These are phyloP conservation scores for Hortaea werneckii DNA, from an alignment of 2,329 filamentous ascomycete species.

Conservation along the genomic window DNA sequence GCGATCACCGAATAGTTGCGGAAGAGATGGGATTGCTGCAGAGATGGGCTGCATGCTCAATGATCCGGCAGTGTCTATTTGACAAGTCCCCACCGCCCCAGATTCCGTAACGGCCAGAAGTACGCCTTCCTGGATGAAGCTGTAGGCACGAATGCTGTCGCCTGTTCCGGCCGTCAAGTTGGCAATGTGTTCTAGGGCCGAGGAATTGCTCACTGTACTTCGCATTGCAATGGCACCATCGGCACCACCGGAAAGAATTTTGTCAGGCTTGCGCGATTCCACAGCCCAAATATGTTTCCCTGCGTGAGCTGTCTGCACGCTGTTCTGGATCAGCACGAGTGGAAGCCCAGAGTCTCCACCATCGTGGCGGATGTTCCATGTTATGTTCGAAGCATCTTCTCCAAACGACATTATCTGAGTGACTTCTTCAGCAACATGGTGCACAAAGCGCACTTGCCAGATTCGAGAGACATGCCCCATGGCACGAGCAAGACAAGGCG, in stretches of 20 bases:
- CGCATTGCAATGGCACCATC: constrained; percentile 51
- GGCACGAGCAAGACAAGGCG: constrained; percentile 48
- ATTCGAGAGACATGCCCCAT: constrained; percentile 88
- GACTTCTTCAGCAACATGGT: not conserved
- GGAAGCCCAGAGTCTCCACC: not conserved
- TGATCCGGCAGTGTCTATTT: constrained; percentile 41
- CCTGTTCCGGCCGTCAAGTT: constrained; percentile 11
- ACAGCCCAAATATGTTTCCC: constrained; percentile 91
- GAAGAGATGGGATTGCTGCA: constrained; percentile 25
- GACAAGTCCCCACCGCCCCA: not conserved
- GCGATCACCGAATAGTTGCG: constrained; percentile 39
- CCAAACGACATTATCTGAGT: constrained; percentile 65
- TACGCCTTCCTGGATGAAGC: constrained; percentile 45
- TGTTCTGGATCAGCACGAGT: constrained; percentile 40
- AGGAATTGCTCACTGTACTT: no score
- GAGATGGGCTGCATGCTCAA: constrained; percentile 22
- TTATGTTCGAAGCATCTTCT: constrained; percentile 69
- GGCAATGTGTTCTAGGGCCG: constrained; percentile 22
- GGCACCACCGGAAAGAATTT: constrained; percentile 63
- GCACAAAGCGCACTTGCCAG: constrained; percentile 65
- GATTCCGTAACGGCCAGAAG: constrained; percentile 49
- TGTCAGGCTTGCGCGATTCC: constrained; percentile 23
- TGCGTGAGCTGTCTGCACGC: constrained; percentile 54
- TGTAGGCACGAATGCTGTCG: constrained; percentile 51
- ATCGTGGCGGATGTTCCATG: constrained; percentile 41